These are phyloP conservation scores for Colletotrichum sp. DNA, from an alignment of 2,329 filamentous ascomycete genomes.

Conservation along the genomic window DNA sequence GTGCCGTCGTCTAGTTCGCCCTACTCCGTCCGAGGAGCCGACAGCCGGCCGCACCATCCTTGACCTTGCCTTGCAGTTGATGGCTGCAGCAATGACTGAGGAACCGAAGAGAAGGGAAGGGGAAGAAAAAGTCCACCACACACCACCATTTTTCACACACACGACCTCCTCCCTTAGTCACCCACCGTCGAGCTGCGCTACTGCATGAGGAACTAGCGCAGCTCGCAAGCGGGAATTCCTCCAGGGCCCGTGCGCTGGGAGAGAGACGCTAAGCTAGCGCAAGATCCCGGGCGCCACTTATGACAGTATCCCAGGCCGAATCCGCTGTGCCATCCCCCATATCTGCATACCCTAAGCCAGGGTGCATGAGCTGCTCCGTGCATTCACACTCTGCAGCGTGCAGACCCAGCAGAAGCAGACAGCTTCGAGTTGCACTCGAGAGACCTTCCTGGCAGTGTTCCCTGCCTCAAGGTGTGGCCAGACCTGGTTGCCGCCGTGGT, in stretches of 20 bases:
- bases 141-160: background rate
- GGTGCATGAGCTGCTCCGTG: conserved; percentile 16
- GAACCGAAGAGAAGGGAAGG: background rate
- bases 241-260: conserved; percentile 1
- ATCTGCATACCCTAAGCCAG: background rate
- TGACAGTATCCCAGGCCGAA: background rate
- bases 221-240: conserved; percentile 4
- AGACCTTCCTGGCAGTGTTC: background rate
- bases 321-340: background rate
- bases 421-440: background rate
- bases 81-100: background rate
- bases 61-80: background rate
- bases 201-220: conserved; percentile 15
- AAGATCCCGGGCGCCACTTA: conserved; percentile 12
- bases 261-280: conserved; percentile 4
- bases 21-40: conserved; percentile 14
- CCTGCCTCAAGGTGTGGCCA: background rate
- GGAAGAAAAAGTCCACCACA: conserved; percentile 1
- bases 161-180: background rate
- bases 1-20: background rate
- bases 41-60: conserved; percentile 1
- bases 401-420: background rate
- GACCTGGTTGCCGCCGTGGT: background rate
- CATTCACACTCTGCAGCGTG: background rate
- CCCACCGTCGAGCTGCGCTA: background rate